Percentiles rank a stretch among this genome's conserved stretches.
Evolutionary conservation across 129 eudicot species (phyloP).

Genomic region (Oenanthe sinensis): DNA sequence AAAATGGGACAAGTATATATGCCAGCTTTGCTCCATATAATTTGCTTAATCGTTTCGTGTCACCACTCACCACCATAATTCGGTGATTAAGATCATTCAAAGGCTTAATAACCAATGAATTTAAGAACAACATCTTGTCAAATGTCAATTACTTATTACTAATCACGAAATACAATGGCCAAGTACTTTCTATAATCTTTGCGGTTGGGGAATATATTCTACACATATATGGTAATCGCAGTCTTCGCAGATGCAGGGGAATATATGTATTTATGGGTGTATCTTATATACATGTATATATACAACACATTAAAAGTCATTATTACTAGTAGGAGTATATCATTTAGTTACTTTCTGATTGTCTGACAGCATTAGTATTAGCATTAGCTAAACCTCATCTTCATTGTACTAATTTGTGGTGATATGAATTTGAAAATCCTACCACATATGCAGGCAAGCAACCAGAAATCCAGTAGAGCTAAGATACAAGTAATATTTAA

Average conservation of each 20-base stretch:
- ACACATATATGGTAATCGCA: conserved; percentile 1
- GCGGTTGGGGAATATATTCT: conserved; percentile 5
- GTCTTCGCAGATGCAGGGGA: neutral
- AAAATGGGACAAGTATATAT: no score
- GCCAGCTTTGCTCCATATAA: neutral
- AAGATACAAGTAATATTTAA: no score
- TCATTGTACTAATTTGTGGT: neutral
- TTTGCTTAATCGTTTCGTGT: neutral
- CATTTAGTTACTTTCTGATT: neutral
- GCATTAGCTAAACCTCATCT: neutral
- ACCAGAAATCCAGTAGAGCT: neutral
- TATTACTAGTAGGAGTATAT: neutral
- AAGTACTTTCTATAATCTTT: neutral
- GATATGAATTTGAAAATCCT: neutral
- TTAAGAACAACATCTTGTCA: neutral
- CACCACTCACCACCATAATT: conserved; percentile 6
- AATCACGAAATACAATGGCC: neutral
- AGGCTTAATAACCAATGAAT: neutral
- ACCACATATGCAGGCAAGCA: neutral
- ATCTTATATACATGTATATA: neutral
- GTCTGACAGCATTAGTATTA: neutral
- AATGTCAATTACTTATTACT: neutral
- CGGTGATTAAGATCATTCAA: conserved; percentile 4
- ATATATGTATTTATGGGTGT: neutral
- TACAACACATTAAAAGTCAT: neutral